Evolutionary conservation across 345 rosid genomes (phyloP), one percentile per base, ranked within the genome.

Genomic region (Mercurialis annua): DNA sequence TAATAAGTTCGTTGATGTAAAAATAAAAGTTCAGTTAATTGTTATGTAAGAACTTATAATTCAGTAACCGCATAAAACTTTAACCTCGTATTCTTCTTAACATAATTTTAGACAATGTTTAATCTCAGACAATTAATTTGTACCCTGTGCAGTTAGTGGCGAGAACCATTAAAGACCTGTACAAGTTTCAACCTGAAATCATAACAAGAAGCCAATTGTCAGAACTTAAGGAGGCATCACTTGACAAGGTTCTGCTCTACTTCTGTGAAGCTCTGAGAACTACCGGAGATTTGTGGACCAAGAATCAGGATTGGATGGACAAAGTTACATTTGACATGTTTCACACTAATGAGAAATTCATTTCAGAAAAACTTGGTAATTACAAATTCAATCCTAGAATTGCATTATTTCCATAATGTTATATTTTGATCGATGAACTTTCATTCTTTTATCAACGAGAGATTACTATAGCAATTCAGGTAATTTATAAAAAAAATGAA

Each of bases 201-300:
- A 71, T 81, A 51, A 57, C 82, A 5, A 77, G 66, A 47, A 74
- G 75, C 43, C 82, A 78, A 26, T 31, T 76, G n/a, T 76, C 79
- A 3, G 82, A 83, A 40, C 64, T 84, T 42, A 82, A 80, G 70
- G 81, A 79, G 15, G 75, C 83, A 29, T 68, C 81, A 46, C 73
- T 73, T 2, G 76, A 89, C 47, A 78, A 89, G 88, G 97, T 85
- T 63, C 78, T 89, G 64, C 65, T 78, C 7, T 71, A 73, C 76
- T 89, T 87, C 57, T 83, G 75, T 43, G 76, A 65, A 62, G 76
- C 81, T 49, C 71, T 92, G 73, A 86, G 72, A 75, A 76, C 83
- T 15, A 78, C 83, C 65, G 93, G 89, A 73, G 90, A 87, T 76
- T 80, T 89, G 2, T 92, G 90, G 93, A 83, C 75, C 65, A 74